These are phyloP conservation scores for Acephala macrosclerotiorum DNA, from an alignment of 2,329 filamentous ascomycete genomes.

Conservation along the genomic window DNA sequence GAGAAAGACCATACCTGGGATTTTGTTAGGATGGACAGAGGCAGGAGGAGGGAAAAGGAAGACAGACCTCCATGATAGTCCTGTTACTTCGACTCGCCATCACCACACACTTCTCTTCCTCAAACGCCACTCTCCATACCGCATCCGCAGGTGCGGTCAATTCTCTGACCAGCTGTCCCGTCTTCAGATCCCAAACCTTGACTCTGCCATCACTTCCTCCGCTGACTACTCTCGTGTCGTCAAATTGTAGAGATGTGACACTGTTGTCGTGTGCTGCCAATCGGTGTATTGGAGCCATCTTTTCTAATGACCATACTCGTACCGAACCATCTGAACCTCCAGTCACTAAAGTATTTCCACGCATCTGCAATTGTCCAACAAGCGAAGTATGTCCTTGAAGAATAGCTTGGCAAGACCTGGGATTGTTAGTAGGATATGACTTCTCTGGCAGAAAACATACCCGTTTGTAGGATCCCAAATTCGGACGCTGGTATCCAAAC, in stretches of 20 bases:
- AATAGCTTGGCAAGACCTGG: conserved; percentile 72
- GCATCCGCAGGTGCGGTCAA: conserved; percentile 91
- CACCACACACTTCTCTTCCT: conserved; percentile 97
- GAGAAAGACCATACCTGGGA: conserved; percentile 92
- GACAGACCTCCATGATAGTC: conserved; percentile 94
- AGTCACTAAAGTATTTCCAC: conserved; percentile 92
- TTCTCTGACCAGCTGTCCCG: conserved; percentile 88
- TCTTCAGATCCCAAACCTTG: conserved; percentile 97
- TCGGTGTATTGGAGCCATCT: conserved; percentile 90
- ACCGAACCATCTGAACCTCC: conserved; percentile 97
- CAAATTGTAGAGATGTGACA: conserved; percentile 96
- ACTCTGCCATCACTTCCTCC: conserved; percentile 97
- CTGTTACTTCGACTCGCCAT: conserved; percentile 85
- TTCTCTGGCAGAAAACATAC: conserved; percentile 55
- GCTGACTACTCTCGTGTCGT: conserved; percentile 93
- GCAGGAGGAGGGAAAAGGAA: neutral
- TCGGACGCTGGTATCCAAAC: conserved; percentile 93
- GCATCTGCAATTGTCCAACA: conserved; percentile 95
- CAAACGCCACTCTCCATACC: conserved; percentile 97
- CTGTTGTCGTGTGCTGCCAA: conserved; percentile 98
- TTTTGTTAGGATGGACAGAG: conserved; percentile 40
- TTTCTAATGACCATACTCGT: conserved; percentile 92
- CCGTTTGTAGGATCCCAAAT: conserved; percentile 95
- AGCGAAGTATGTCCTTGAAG: conserved; percentile 96
- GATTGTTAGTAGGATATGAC: conserved; percentile 45